Base-by-base conservation (phyloP, 2,329 filamentous ascomycete genomes). In the Stromatinia cepivora region DNA sequence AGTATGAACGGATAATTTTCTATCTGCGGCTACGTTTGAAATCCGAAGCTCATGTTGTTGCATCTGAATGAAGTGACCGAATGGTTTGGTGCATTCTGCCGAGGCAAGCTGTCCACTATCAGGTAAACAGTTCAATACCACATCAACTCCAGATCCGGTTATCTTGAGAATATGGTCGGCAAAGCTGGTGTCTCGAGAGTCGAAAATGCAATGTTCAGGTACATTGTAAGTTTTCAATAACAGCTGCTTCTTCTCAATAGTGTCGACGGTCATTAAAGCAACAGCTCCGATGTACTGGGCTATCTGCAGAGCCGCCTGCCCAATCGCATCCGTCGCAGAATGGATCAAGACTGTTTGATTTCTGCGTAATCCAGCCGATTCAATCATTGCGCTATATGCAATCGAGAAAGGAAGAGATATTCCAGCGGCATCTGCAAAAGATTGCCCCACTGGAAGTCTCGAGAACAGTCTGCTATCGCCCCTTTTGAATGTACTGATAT, bases 271-370 rank as follows among this genome's bases (percentile, higher is more conserved):
- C 17, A 70, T 72, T 48, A 76, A 78, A n/a, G 80, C 71, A 11
- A 73, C 71, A 42, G 67, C 67, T 36, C 72, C 74, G 0, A 69
- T 66, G 34, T 72, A 71, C 28, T 73, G 71, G 1, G 77, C 76
- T 3, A 80, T 28, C 4, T 71, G 69, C 10, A 80, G 77, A 3
- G 75, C 73, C 0, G 78, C 78, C 7, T 75, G 74, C 1, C 80
- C 79, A 9, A 79, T 56, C 2, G 71, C 76, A 10, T 78, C 78
- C 1, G 77, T 70, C 1, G 71, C 79, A 4, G 73, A 63, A 59
- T 80, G 79, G 0, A 81, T 76, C 31, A 81, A 69, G 0, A 80
- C 69, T 0, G 73, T 72, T 52, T 81, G 75, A 0, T 67, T 67
- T 42, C 54, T 36, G 20, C 52, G 52, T 7, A 75, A n/a, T 4